Percentiles rank a stretch among this genome's conserved stretches.
These are phyloP conservation scores for Jatropha podagrica DNA, from an alignment of 441 rosid species.

Conservation along the genomic window DNA sequence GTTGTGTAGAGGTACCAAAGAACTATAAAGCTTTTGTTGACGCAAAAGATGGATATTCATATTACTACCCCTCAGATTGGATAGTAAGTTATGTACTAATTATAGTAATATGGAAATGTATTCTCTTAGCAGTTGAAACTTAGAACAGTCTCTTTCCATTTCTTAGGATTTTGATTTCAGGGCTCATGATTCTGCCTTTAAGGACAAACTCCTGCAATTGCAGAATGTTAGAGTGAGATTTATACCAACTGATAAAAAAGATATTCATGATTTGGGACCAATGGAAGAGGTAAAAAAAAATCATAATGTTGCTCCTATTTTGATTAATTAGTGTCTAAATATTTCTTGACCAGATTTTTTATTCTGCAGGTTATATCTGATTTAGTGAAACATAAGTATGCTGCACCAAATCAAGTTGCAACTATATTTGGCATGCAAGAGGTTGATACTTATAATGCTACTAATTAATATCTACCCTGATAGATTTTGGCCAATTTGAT, in stretches of 20 bases:
- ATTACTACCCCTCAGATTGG: slow-evolving; percentile 90
- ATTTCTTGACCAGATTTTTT: neutral
- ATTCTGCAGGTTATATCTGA: slow-evolving; percentile 53
- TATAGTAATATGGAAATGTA: neutral
- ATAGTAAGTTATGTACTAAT: slow-evolving; percentile 47
- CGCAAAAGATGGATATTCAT: slow-evolving; percentile 73
- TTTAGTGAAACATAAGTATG: slow-evolving; percentile 59
- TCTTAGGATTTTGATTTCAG: slow-evolving; percentile 75
- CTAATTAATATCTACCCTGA: no score
- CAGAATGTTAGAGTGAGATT: slow-evolving; percentile 86
- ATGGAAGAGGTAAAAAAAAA: slow-evolving; percentile 55
- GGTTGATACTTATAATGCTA: slow-evolving; percentile 32
- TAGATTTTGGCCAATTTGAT: no score
- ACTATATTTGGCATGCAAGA: slow-evolving; percentile 55
- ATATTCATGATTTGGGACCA: slow-evolving; percentile 76
- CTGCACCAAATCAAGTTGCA: slow-evolving; percentile 72
- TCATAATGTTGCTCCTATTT: neutral
- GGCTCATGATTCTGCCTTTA: slow-evolving; percentile 93
- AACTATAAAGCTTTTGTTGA: slow-evolving; percentile 69
- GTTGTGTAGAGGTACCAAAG: slow-evolving; percentile 57
- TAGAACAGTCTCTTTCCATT: neutral
- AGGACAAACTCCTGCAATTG: slow-evolving; percentile 68
- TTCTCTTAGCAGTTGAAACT: neutral
- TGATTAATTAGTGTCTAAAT: neutral
- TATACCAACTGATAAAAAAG: slow-evolving; percentile 69